Base-by-base conservation (phyloP, 2,329 filamentous ascomycete genomes). In the Penicillium sp. region DNA sequence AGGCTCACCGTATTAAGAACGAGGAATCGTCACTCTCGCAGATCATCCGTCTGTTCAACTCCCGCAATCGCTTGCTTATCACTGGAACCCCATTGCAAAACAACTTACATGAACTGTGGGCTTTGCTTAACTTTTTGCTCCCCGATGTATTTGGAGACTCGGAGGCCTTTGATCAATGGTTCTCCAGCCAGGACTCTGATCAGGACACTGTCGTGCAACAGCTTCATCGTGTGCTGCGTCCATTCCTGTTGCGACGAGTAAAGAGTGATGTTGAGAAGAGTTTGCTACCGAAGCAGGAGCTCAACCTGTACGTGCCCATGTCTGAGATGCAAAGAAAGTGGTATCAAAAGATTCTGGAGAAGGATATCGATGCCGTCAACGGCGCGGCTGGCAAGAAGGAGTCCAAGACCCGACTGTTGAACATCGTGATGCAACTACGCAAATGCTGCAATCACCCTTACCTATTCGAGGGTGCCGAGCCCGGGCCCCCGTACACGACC, bases 381-480 rank as follows among this genome's bases (percentile, higher is more conserved):
- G 94, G 94, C 56, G 94, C 93, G 28, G 90, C 88, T 58, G 94
- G 94, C 46, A 99, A 96, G 76, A 88, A 92, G 54, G 94, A 99
- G 75, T 97, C 93, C 29, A 99, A 99, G 78, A 99, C 94, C 1
- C 86, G 94, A 59, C 82, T 99, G 21, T 81, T 99, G 59, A 99
- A 99, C 75, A 99, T 99, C 68, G 94, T 99, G 64, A 99, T 99
- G 94, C 94, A 99, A 74, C 83, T 99, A 59, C 88, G 94, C 65
- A 99, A 99, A 75, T 99, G 94, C 76, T 99, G 94, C 73, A 99
- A 99, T 65, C 94, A 99, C 68, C 94, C 94, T 0, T 99, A 99
- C 65, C 84, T 99, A 0, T 99, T 99, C 62, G 94, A 99, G 70
- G 94, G 94, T 49, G 94, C 94, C 9, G 94, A 99, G 70, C 94